A percentile compares a stretch with the other conserved stretches of the same genome.
Conservation (phyloP, 2,329 filamentous ascomycete species). For the Colletotrichum cordylinicola region DNA sequence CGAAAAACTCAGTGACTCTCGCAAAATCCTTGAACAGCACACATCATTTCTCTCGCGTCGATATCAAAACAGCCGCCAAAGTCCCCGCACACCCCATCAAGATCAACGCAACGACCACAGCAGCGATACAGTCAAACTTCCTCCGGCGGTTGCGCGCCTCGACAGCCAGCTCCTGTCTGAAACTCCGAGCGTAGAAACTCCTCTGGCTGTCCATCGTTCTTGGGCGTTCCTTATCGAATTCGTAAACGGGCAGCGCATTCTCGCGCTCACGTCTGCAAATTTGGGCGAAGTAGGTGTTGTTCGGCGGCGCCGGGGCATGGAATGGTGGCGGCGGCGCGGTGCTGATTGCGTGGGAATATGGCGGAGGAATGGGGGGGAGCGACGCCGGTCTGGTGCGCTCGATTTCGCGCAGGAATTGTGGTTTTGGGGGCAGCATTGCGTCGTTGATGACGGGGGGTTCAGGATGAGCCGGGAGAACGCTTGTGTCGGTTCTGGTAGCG, state of each 20-base stretch:
- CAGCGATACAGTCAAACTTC: background rate
- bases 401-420: slow-evolving; percentile 2
- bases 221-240: background rate
- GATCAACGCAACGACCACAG: background rate
- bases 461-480: background rate
- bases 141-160: background rate
- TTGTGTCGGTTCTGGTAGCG: background rate
- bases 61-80: background rate
- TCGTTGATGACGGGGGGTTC: background rate
- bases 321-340: background rate
- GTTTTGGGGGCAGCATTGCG: slow-evolving; percentile 5
- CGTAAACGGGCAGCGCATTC: background rate
- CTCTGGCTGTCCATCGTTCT: background rate
- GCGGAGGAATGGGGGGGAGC: background rate
- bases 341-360: background rate
- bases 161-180: background rate
- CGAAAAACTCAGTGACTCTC: too few relatives aligned
- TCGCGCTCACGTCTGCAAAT: background rate
- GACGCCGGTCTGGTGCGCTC: background rate
- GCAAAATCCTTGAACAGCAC: background rate
- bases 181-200: background rate
- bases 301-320: background rate
- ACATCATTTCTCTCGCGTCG: background rate
- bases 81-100: background rate
- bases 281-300: slow-evolving; percentile 1